Conservation (phyloP, 345 rosid species). For the Eucalyptus camaldulensis region DNA sequence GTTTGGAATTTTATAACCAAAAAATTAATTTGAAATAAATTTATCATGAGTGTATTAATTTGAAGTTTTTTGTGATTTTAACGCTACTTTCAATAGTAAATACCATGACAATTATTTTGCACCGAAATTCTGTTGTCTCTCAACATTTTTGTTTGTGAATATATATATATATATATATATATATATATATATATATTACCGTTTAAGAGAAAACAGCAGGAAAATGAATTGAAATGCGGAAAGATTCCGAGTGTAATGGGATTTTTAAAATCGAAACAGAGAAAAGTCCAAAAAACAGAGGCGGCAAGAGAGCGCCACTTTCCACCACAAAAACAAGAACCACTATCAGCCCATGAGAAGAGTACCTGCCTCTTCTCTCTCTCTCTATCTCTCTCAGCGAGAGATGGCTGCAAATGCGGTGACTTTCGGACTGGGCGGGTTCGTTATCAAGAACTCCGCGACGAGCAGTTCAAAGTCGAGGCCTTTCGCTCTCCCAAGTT, state of each 20-base stretch:
- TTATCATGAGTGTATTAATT: fast-evolving
- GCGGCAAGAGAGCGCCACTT: not conserved
- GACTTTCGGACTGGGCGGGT: not conserved
- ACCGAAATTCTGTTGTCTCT: fast-evolving
- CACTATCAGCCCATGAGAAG: not conserved
- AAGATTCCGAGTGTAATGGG: not conserved
- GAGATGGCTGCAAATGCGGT: not conserved
- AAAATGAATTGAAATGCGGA: not conserved
- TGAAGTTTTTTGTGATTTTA: fast-evolving
- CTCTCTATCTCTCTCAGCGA: not conserved
- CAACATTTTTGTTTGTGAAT: no score
- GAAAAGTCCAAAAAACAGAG: not conserved
- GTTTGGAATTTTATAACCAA: fast-evolving
- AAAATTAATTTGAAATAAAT: no score
- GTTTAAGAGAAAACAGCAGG: not conserved
- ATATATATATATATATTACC: no score
- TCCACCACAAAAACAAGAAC: not conserved
- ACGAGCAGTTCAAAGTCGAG: not conserved
- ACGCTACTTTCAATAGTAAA: not conserved
- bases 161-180: no score
- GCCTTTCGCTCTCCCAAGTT: not conserved
- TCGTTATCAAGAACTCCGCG: not conserved
- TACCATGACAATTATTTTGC: no score
- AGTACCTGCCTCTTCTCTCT: not conserved
- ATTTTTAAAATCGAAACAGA: not conserved